Evolutionary conservation across 2,329 filamentous ascomycete species (phyloP).

Genomic region (Neobulgaria alba): DNA sequence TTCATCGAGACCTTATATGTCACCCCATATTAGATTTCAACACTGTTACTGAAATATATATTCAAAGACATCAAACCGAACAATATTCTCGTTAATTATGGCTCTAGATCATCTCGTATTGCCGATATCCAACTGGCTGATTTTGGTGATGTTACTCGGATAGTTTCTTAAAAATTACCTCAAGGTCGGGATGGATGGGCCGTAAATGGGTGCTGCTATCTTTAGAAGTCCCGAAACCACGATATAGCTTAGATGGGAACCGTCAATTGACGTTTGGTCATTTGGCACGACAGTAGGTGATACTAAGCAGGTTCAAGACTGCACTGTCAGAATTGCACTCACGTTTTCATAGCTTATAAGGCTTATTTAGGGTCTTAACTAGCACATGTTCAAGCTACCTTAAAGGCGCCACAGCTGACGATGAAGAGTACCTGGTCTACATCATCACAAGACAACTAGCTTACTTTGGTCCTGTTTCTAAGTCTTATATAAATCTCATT

Average conservation of each 20-base stretch:
- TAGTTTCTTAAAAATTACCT: conserved; percentile 19
- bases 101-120: conserved; percentile 25
- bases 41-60: conserved; percentile 11
- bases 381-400: conserved; percentile 22
- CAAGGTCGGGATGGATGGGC: conserved; percentile 16
- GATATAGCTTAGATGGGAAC: conserved; percentile 29
- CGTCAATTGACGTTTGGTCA: conserved; percentile 34
- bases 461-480: conserved; percentile 18
- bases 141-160: conserved; percentile 25
- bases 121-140: conserved; percentile 30
- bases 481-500: conserved; percentile 20
- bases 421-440: conserved; percentile 19
- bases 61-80: conserved; percentile 29
- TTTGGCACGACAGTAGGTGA: conserved; percentile 30
- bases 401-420: conserved; percentile 18
- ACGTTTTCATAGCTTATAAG: conserved; percentile 22
- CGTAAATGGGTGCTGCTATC: conserved; percentile 30
- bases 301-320: conserved; percentile 9
- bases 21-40: conserved; percentile 11
- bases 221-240: conserved; percentile 32
- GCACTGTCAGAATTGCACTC: conserved; percentile 13
- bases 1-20: conserved; percentile 10
- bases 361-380: conserved; percentile 22
- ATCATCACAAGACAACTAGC: conserved; percentile 20
- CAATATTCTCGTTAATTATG: conserved; percentile 31